Evolutionary conservation across 179 eudicot genomes (phyloP).

Genomic region (Heliamphora pulchella): DNA sequence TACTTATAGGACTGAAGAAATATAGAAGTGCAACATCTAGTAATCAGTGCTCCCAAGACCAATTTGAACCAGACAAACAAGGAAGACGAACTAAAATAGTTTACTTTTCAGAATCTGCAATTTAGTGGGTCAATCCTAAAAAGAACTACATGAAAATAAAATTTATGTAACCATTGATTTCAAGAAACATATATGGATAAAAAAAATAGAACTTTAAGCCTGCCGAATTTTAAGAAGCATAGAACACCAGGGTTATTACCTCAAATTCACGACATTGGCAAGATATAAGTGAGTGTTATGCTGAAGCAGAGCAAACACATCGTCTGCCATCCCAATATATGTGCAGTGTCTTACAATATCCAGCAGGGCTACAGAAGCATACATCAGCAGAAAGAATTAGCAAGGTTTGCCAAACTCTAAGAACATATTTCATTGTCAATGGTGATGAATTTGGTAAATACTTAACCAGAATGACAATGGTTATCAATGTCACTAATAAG

Average conservation of each 20-base stretch:
- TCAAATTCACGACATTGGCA: conserved; percentile 83
- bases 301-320: conserved; percentile 82
- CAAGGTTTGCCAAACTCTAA: conserved; percentile 1
- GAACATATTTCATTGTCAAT: background rate
- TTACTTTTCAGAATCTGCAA: conserved; percentile 10
- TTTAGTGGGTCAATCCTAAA: conserved; percentile 1
- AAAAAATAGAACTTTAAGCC: background rate
- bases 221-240: background rate
- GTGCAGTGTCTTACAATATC: conserved; percentile 81
- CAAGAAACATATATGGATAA: background rate
- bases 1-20: background rate
- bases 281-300: conserved; percentile 82
- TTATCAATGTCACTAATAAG: conserved; percentile 62
- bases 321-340: conserved; percentile 96
- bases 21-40: background rate
- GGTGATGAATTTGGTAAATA: conserved; percentile 6
- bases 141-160: background rate
- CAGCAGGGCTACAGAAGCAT: conserved; percentile 53
- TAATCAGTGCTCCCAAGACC: conserved; percentile 4
- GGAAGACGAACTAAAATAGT: background rate
- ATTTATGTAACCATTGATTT: background rate
- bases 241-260: conserved; percentile 33
- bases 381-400: conserved; percentile 6
- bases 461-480: conserved; percentile 61
- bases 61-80: conserved; percentile 11